Evolutionary conservation across 106 monocot genomes (phyloP), one percentile per base, ranked within the genome.

Genomic region (Ottelia alismoides): DNA sequence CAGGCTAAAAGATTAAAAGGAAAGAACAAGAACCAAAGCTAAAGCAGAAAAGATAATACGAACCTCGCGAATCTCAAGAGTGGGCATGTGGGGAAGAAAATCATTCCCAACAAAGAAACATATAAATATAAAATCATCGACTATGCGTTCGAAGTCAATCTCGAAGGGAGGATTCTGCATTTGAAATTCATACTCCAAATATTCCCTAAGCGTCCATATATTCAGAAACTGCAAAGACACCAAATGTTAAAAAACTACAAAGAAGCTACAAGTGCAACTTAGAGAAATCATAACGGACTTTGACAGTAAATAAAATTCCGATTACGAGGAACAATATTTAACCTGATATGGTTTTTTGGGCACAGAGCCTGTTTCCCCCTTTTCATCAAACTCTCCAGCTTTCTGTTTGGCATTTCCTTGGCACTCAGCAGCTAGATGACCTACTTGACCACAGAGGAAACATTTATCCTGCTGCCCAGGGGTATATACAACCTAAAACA

Each of bases 391-490:
- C 19, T 80, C 84, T 25, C 93, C 93, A 27, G 68, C 53, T 76
- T 88, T 94, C 72, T 81, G 78, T 81, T 94, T 94, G 26, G 80
- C 78, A 56, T 70, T 81, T 60, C 93, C 93, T 74, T 94, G 77
- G 62, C 93, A 94, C 27, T 88, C 69, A 68, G 93, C 93, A 19
- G 93, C 93, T 49, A 94, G 72, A 74, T 94, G 93, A 25, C 93
- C 93, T 70, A 88, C 78, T 66, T 84, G 93, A 50, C 93, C 93
- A 64, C 93, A 94, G 43, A 94, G 44, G 63, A 94, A 94, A 55
- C 93, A 94, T 30, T 94, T 94, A 64, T 94, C 84, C 63, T 94
- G 93, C 55, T 94, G 93, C 19, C 93, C 88, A 25, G 93, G 93
- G 18, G 88, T 94, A 58, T 84, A 94, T 49, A 94, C 88, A 20